phyloP scores from a whole-genome alignment of 306 rosid species.

The Quercus glauca region DNA sequence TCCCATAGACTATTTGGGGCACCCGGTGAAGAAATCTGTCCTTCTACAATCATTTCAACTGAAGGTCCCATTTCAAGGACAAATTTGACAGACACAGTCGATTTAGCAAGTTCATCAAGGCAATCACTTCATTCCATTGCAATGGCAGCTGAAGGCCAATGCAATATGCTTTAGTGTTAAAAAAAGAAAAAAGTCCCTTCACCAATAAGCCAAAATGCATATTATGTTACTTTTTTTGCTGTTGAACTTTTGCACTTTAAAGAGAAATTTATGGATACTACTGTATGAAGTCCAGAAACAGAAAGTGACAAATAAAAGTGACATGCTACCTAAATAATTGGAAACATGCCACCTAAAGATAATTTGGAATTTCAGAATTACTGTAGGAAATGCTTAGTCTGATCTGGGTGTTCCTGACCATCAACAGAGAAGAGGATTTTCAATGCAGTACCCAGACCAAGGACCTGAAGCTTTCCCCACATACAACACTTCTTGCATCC shows the following conservation, averaged over 20 bases:
- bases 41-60: slow-evolving; percentile 46
- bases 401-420: slow-evolving; percentile 46
- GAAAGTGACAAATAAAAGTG: not conserved
- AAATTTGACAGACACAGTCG: slow-evolving; percentile 69
- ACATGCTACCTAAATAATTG: too few species aligned
- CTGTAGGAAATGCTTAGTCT: slow-evolving; percentile 34
- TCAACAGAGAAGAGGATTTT: slow-evolving; percentile 82
- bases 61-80: slow-evolving; percentile 65
- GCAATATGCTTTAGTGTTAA: not conserved
- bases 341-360: not conserved
- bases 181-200: not conserved
- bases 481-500: slow-evolving; percentile 98
- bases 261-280: not conserved
- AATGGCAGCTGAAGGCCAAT: slow-evolving; percentile 61
- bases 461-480: slow-evolving; percentile 99
- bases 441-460: slow-evolving; percentile 92
- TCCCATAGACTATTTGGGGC: slow-evolving; percentile 38
- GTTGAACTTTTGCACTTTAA: too few species aligned
- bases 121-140: slow-evolving; percentile 94
- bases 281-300: not conserved
- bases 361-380: not conserved
- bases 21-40: slow-evolving; percentile 31
- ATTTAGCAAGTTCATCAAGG: slow-evolving; percentile 77
- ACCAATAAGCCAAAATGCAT: not conserved
- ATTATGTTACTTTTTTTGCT: not conserved